Conservation (phyloP, 495 filamentous ascomycete genomes). For the Hyaloscypha finlandica region DNA sequence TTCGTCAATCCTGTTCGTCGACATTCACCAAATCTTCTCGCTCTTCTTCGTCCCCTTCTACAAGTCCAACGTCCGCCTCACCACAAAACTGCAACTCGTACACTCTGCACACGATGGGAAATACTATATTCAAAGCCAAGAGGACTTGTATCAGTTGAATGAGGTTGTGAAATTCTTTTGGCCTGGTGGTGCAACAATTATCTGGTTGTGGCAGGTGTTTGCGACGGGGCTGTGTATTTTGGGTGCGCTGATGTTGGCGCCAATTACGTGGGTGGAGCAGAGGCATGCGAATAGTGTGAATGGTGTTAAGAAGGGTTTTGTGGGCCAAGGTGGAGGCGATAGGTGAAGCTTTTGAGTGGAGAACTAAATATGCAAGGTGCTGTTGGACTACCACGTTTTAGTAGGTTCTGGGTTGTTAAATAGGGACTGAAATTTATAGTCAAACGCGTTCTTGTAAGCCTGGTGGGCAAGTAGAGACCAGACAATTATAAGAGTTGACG, state of each 20-base stretch:
- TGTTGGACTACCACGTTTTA: too few species aligned
- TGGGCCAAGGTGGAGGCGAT: background rate
- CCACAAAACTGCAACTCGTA: slow-evolving; percentile 70
- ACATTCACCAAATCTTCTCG: slow-evolving; percentile 70
- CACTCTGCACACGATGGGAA: slow-evolving; percentile 19
- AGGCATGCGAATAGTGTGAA: slow-evolving; percentile 23
- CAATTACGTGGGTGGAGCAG: slow-evolving; percentile 54
- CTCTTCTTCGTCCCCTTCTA: slow-evolving; percentile 78
- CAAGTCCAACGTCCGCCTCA: slow-evolving; percentile 64
- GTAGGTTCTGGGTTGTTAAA: too few species aligned
- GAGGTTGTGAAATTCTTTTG: slow-evolving; percentile 73
- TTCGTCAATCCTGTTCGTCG: slow-evolving; percentile 66
- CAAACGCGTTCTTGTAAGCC: too few species aligned
- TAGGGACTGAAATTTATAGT: too few species aligned
- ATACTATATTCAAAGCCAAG: slow-evolving; percentile 75
- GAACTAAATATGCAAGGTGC: too few species aligned
- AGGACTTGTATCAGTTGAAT: slow-evolving; percentile 81
- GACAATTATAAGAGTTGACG: too few species aligned
- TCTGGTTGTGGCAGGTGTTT: slow-evolving; percentile 60
- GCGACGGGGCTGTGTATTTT: slow-evolving; percentile 64
- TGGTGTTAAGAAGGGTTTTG: slow-evolving; percentile 20
- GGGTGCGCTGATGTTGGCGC: slow-evolving; percentile 53
- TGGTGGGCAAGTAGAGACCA: too few species aligned
- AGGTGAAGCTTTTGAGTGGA: too few species aligned
- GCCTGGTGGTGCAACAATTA: slow-evolving; percentile 47